Percentiles rank a stretch among this genome's conserved stretches.
Conservation (phyloP, 768 basidiomycete species). For the Dioszegia aurantiaca region DNA sequence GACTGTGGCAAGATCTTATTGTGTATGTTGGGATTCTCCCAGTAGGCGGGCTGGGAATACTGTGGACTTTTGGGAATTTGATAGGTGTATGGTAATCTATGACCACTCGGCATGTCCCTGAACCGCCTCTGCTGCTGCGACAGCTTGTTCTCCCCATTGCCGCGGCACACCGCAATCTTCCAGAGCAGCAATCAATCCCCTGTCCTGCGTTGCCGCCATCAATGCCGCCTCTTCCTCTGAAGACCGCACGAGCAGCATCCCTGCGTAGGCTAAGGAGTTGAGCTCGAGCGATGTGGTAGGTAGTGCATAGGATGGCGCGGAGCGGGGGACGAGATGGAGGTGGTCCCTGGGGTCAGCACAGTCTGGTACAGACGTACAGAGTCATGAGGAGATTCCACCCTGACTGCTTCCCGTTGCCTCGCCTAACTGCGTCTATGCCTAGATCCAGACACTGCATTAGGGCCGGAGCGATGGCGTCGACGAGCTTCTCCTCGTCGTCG, state of each 20-base stretch:
- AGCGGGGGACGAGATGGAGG: constrained; percentile 79
- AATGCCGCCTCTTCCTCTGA: constrained; percentile 70
- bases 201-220: constrained; percentile 54
- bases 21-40: constrained; percentile 72
- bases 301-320: constrained; percentile 44
- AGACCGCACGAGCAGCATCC: constrained; percentile 82
- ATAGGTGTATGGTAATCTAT: constrained; percentile 58
- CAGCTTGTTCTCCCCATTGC: constrained; percentile 43
- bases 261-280: constrained; percentile 86
- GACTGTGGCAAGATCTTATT: constrained; percentile 79
- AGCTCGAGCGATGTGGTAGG: constrained; percentile 58
- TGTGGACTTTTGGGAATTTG: constrained; percentile 62
- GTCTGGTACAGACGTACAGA: constrained; percentile 24
- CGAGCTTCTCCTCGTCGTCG: constrained; percentile 29
- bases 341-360: constrained; percentile 59
- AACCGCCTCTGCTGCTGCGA: constrained; percentile 21
- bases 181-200: constrained; percentile 41
- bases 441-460: constrained; percentile 46
- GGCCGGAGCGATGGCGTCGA: constrained; percentile 41
- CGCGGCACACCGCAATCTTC: constrained; percentile 45
- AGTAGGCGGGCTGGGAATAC: constrained; percentile 59
- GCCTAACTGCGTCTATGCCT: constrained; percentile 41
- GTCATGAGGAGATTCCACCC: constrained; percentile 51
- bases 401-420: constrained; percentile 28
- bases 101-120: constrained; percentile 15